These are phyloP conservation scores for Pelargonium nanum DNA, from an alignment of 345 rosid species.

Conservation along the genomic window DNA sequence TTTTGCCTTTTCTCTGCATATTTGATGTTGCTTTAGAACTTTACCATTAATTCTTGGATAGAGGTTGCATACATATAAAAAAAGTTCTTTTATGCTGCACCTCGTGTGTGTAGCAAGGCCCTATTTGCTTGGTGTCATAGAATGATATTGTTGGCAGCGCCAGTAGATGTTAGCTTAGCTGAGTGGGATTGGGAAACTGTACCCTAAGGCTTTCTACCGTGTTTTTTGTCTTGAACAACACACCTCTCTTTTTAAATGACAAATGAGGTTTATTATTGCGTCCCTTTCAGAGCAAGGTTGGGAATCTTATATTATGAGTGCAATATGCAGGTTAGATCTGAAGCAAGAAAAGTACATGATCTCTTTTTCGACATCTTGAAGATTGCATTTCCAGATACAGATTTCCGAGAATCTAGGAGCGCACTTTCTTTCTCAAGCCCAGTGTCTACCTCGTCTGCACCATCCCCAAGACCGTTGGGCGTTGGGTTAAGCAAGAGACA, in stretches of 20 bases:
- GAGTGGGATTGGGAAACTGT: too few species aligned
- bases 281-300: neutral
- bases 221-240: too few species aligned
- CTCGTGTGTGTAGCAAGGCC: too few species aligned
- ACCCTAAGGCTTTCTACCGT: too few species aligned
- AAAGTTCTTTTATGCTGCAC: too few species aligned
- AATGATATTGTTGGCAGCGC: too few species aligned
- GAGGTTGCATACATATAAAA: too few species aligned
- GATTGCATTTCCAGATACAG: slow-evolving; percentile 82
- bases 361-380: slow-evolving; percentile 90
- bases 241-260: too few species aligned
- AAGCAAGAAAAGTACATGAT: slow-evolving; percentile 94
- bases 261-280: neutral
- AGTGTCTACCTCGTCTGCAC: slow-evolving; percentile 35
- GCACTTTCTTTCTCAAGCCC: slow-evolving; percentile 61
- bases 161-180: too few species aligned
- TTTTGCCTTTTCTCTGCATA: neutral
- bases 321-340: slow-evolving; percentile 69
- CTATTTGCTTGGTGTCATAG: too few species aligned
- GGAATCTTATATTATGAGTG: slow-evolving; percentile 1
- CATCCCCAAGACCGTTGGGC: slow-evolving; percentile 43
- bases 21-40: too few species aligned
- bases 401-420: slow-evolving; percentile 71
- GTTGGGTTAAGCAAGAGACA: slow-evolving; percentile 57
- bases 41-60: too few species aligned